Percentiles rank a stretch among this genome's conserved stretches.
phyloP scores from a whole-genome alignment of 106 monocot species.

The Dioscorea alata region DNA sequence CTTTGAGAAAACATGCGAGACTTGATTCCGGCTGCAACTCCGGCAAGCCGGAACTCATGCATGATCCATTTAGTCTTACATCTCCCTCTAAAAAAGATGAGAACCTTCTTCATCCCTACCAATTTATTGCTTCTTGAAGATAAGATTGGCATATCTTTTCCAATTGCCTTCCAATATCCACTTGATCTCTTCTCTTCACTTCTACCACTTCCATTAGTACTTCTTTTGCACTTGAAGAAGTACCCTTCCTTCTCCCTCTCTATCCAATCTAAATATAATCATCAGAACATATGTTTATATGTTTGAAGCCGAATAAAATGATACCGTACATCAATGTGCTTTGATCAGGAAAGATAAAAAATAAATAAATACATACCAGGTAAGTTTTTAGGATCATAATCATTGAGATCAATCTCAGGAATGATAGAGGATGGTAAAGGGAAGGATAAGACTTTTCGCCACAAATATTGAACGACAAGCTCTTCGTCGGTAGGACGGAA shows the following conservation, averaged over 20 bases:
- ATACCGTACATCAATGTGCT: no score
- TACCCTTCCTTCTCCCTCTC: constrained; percentile 38
- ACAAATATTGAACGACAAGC: constrained; percentile 54
- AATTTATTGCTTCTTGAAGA: constrained; percentile 8
- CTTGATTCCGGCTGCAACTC: no score
- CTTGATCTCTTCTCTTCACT: not conserved
- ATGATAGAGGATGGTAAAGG: constrained; percentile 51
- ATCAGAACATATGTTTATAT: no score
- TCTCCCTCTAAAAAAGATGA: constrained; percentile 38
- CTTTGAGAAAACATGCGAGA: no score
- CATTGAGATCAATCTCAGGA: constrained; percentile 44
- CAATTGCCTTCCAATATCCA: constrained; percentile 60
- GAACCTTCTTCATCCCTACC: constrained; percentile 50
- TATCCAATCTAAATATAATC: no score
- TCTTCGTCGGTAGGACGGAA: constrained; percentile 70
- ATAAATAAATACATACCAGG: constrained; percentile 18
- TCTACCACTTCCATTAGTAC: not conserved
- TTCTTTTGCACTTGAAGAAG: constrained; percentile 40
- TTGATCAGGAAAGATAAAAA: not conserved
- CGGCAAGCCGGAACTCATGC: constrained; percentile 57
- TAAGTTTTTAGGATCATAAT: constrained; percentile 47
- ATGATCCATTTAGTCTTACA: constrained; percentile 48
- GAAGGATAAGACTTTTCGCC: constrained; percentile 30
- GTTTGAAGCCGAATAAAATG: no score
- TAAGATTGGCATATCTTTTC: constrained; percentile 25